Conservation (phyloP, 169 alveolate species). For the Cryptosporidium viatorum region DNA sequence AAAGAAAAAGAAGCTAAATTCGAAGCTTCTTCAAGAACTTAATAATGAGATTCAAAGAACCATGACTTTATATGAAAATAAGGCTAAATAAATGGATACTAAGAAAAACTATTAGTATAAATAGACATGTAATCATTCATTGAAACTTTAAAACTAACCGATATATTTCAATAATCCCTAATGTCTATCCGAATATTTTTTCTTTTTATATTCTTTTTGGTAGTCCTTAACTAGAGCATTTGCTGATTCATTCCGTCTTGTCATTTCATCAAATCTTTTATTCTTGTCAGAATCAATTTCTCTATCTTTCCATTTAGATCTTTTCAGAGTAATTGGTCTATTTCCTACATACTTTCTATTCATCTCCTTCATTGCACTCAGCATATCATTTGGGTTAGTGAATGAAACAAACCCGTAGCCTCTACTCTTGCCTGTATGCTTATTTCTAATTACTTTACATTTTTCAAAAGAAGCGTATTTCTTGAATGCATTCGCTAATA, state of each 20-base stretch:
- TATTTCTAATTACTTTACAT: slow-evolving; percentile 91
- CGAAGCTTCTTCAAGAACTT: not conserved
- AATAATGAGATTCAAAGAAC: slow-evolving; percentile 49
- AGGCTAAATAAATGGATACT: not conserved
- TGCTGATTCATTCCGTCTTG: slow-evolving; percentile 1
- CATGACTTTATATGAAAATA: slow-evolving; percentile 10
- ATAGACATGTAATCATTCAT: not conserved
- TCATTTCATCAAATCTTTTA: slow-evolving; percentile 56
- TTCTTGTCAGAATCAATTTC: slow-evolving; percentile 85
- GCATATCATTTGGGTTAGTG: slow-evolving; percentile 91
- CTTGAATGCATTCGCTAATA: slow-evolving; percentile 95
- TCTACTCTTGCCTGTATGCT: slow-evolving; percentile 93
- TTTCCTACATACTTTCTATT: slow-evolving; percentile 94
- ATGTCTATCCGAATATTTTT: slow-evolving; percentile 5
- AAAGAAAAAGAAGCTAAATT: not conserved
- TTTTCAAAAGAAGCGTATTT: slow-evolving; percentile 94
- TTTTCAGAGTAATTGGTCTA: slow-evolving; percentile 92
- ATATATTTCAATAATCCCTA: not conserved
- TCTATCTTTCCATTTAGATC: slow-evolving; percentile 94
- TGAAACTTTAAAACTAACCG: not conserved
- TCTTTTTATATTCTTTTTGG: slow-evolving; percentile 25
- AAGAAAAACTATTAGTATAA: not conserved
- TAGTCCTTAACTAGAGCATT: not conserved
- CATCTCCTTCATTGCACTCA: slow-evolving; percentile 95
- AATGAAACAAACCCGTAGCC: slow-evolving; percentile 97